These are phyloP conservation scores for Botrytis sinoallii DNA, from an alignment of 2,329 filamentous ascomycete genomes.

Conservation along the genomic window DNA sequence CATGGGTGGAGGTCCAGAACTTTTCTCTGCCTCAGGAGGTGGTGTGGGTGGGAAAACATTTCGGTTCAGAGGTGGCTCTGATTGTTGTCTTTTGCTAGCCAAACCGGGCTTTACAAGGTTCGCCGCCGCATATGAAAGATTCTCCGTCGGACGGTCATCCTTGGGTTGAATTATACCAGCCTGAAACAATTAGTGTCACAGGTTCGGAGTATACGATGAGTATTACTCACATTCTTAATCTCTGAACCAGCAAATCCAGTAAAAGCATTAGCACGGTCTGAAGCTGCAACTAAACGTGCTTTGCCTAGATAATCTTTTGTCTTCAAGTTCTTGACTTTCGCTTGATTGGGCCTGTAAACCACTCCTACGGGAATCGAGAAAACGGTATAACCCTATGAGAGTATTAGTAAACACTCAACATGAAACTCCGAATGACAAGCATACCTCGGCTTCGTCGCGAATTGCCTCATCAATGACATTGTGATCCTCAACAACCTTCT, in stretches of 20 bases:
- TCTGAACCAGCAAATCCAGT: conserved; percentile 79
- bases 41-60: conserved; percentile 97
- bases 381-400: conserved; percentile 81
- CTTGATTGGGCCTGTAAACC: conserved; percentile 91
- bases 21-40: conserved; percentile 81
- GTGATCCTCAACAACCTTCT: conserved; percentile 94
- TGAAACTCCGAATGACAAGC: conserved; percentile 24
- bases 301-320: conserved; percentile 97
- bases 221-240: conserved; percentile 63
- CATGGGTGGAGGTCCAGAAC: conserved; percentile 38
- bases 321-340: conserved; percentile 97
- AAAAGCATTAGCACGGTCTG: conserved; percentile 75
- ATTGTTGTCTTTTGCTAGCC: conserved; percentile 76
- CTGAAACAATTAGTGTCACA: conserved; percentile 38
- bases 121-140: conserved; percentile 85
- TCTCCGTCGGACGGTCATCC: conserved; percentile 79
- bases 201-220: conserved; percentile 15
- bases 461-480: conserved; percentile 98
- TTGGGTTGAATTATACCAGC: conserved; percentile 54
- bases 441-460: conserved; percentile 83
- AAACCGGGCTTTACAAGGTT: conserved; percentile 89
- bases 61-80: conserved; percentile 74
- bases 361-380: conserved; percentile 97
- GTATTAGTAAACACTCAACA: conserved; percentile 24
- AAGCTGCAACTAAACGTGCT: conserved; percentile 86